Base-by-base conservation (phyloP, 768 basidiomycete species). In the Phlebiopsis flavidoalba region DNA sequence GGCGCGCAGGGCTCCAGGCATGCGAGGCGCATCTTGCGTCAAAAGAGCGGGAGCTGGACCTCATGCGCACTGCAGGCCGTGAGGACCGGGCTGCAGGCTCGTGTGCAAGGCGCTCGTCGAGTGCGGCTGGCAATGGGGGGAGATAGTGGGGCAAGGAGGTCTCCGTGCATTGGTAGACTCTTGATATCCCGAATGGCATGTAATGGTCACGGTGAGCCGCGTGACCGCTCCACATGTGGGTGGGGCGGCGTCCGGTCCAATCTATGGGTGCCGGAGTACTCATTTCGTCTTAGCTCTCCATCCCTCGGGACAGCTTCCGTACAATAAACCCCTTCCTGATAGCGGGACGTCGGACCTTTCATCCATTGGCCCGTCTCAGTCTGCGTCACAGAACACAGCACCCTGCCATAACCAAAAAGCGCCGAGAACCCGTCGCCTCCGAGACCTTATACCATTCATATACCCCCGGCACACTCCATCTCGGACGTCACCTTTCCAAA, bases 321-420 rank as follows among this genome's bases (percentile, higher is more conserved):
- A 52, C 61, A 45, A 54, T 48, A 52, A 48, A 21, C 58, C 56
- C 15, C 47, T 43, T 21, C 57, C 53, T 2, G 63, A 64, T 35
- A 59, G 65, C 47, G 61, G 62, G 11, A 73, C 75, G 4, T 84
- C 85, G 57, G 83, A 86, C 69, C 69, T 80, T 14, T 84, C 83
- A n/a, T 88, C 87, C 1, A 74, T 89, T 63, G 81, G 84, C 0
- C 88, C 88, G n/a, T 90, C 88, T 6, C 89, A 89, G 63, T 89
- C 87, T 2, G 86, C 86, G 1, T 90, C 89, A 17, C 87, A 91
- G 71, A 76, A 80, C 53, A 73, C 73, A 49, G n/a, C 66, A 53
- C 46, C 55, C 68, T 54, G 40, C n/a, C n/a, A n/a, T n/a, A n/a
- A n/a, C n/a, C n/a, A n/a, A n/a, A n/a, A n/a, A n/a, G 67, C 59